Evolutionary conservation across 1,139 yeast genomes (phyloP).

Genomic region (Geotrichum aggregatum): DNA sequence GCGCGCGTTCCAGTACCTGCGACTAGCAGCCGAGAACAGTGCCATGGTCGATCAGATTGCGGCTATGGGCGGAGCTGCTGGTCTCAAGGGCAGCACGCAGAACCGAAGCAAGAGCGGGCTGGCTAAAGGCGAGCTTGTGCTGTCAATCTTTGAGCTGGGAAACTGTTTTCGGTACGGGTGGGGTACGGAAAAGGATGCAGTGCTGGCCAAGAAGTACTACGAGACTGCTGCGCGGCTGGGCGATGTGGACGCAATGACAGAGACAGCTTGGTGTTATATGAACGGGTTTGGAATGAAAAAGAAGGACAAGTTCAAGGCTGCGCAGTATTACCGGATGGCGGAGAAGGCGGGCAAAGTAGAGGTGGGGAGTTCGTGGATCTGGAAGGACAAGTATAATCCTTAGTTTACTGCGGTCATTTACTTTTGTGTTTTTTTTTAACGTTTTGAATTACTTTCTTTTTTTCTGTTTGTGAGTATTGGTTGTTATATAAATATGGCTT

Average conservation of each 20-base stretch:
- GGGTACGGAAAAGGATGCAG: slow-evolving; percentile 35
- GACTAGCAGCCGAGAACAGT: slow-evolving; percentile 32
- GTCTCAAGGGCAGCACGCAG: slow-evolving; percentile 12
- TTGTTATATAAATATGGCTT: background rate
- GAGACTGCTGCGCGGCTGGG: slow-evolving; percentile 38
- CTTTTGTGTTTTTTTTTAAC: background rate
- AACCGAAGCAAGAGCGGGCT: slow-evolving; percentile 20
- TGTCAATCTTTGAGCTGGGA: slow-evolving; percentile 38
- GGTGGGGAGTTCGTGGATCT: slow-evolving; percentile 40
- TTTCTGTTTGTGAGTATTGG: background rate
- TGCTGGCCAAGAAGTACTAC: slow-evolving; percentile 34
- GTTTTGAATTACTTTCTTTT: background rate
- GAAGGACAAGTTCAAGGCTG: slow-evolving; percentile 35
- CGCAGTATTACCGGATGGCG: slow-evolving; percentile 35
- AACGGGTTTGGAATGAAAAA: slow-evolving; percentile 36
- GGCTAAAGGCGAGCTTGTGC: slow-evolving; percentile 34
- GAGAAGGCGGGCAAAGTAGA: slow-evolving; percentile 33
- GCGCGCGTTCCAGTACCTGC: slow-evolving; percentile 31
- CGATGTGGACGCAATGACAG: slow-evolving; percentile 38
- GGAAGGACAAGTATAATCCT: slow-evolving; percentile 34
- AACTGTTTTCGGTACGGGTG: slow-evolving; percentile 38
- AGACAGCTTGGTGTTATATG: slow-evolving; percentile 34
- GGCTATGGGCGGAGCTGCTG: slow-evolving; percentile 11
- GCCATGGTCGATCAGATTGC: slow-evolving; percentile 28
- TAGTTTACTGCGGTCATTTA: too few species aligned